Conservation (phyloP, 106 monocot species). For the Allium fistulosum region DNA sequence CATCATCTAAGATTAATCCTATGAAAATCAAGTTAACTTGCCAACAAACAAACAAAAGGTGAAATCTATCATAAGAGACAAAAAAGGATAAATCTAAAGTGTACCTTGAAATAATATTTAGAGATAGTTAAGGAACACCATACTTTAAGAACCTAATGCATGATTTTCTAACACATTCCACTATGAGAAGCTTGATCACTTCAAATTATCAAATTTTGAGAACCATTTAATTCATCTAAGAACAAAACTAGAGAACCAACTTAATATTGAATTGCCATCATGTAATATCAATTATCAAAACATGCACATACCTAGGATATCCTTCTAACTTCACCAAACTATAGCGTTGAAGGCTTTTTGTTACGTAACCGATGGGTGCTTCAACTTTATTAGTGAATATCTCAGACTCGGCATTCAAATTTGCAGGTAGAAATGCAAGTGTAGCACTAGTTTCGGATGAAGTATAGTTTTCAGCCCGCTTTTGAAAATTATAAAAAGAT, state of each 20-base stretch:
- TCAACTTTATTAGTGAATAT: slow-evolving; percentile 29
- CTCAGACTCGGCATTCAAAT: background rate
- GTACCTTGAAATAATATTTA: too few species aligned
- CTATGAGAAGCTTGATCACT: slow-evolving; percentile 49
- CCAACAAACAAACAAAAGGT: too few species aligned
- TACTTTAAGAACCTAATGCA: slow-evolving; percentile 32
- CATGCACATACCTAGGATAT: slow-evolving; percentile 49
- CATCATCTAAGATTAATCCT: too few species aligned
- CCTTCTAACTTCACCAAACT: slow-evolving; percentile 57
- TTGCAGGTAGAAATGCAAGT: slow-evolving; percentile 22
- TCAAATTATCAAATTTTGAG: slow-evolving; percentile 51
- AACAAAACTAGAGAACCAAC: too few species aligned
- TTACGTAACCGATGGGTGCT: slow-evolving; percentile 44
- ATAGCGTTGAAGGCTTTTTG: slow-evolving; percentile 46
- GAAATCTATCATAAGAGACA: too few species aligned
- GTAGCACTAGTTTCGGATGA: slow-evolving; percentile 48
- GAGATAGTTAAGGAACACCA: too few species aligned
- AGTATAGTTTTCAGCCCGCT: slow-evolving; percentile 44
- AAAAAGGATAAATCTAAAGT: too few species aligned
- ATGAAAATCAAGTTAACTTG: too few species aligned
- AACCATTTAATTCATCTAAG: slow-evolving; percentile 75
- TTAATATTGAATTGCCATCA: too few species aligned
- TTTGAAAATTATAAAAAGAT: slow-evolving; percentile 37
- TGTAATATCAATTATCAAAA: too few species aligned
- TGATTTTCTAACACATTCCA: slow-evolving; percentile 51